Conservation (phyloP, 1,284 basidiomycete species). For the Irpex sp. region DNA sequence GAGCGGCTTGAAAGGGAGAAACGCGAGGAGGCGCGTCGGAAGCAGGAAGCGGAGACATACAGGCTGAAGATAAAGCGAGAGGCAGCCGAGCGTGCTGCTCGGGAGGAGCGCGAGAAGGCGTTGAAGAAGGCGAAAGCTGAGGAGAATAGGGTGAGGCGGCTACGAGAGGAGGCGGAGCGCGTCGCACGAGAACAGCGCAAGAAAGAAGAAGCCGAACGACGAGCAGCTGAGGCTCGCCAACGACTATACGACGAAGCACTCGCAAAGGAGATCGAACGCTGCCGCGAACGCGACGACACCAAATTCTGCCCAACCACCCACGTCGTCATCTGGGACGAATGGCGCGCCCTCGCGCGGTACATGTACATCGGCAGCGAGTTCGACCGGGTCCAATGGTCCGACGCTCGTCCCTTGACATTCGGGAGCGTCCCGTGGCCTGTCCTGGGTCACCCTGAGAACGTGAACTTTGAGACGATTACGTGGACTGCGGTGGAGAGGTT, state of each 20-base stretch:
- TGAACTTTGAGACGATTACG: background rate
- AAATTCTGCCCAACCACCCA: background rate
- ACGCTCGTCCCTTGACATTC: constrained; percentile 6
- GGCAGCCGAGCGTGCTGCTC: too few species aligned
- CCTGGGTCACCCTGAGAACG: background rate
- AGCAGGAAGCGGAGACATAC: too few species aligned
- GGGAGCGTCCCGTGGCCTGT: constrained; percentile 9
- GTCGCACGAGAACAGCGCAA: too few species aligned
- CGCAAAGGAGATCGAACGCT: background rate
- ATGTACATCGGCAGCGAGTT: constrained; percentile 5
- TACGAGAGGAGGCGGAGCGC: too few species aligned
- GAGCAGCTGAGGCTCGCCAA: too few species aligned
- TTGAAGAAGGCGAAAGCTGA: too few species aligned
- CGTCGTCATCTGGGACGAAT: background rate
- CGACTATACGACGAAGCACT: background rate
- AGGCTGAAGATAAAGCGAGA: too few species aligned
- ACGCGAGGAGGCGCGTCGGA: background rate
- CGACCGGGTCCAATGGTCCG: constrained; percentile 3
- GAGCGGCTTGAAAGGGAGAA: background rate
- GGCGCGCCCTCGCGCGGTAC: constrained; percentile 1
- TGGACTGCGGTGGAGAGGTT: constrained; percentile 9
- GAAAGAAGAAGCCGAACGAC: too few species aligned
- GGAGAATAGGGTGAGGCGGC: too few species aligned
- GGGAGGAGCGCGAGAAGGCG: too few species aligned
- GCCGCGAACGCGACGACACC: background rate